Percentiles rank a stretch among this genome's conserved stretches.
Evolutionary conservation across 108 stramenopile genomes (phyloP).

Genomic region (Nitzschia sp.): DNA sequence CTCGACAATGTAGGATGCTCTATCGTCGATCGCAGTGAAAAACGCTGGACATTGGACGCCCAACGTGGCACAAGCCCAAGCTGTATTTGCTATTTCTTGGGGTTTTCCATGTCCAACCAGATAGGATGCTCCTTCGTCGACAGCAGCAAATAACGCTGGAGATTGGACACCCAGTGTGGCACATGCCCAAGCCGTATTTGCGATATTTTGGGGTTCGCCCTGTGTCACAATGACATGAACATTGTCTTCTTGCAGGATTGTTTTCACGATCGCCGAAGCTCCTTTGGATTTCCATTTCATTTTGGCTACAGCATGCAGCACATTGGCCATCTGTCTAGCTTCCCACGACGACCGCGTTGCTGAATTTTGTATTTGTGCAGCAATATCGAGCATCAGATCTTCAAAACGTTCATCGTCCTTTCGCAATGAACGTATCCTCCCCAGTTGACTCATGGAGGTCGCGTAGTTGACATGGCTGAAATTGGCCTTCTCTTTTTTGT

Average conservation of each 20-base stretch:
- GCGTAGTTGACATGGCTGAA: conserved; percentile 25
- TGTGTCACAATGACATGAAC: conserved; percentile 11
- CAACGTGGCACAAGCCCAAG: conserved; percentile 17
- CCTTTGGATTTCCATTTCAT: no score
- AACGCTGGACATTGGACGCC: neutral
- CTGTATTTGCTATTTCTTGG: conserved; percentile 14
- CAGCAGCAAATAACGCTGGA: conserved; percentile 6
- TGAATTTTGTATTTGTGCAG: neutral
- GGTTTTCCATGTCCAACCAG: conserved; percentile 8
- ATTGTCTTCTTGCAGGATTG: neutral
- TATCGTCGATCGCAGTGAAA: neutral
- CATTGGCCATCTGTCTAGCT: neutral
- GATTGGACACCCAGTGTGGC: neutral
- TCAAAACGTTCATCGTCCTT: conserved; percentile 9
- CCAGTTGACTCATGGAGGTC: conserved; percentile 18
- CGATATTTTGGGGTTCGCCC: conserved; percentile 19
- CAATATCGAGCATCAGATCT: neutral
- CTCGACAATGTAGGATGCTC: neutral
- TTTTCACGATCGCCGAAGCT: neutral
- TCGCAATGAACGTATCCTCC: conserved; percentile 9
- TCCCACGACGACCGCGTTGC: neutral
- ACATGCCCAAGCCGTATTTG: conserved; percentile 29
- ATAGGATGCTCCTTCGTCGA: conserved; percentile 14
- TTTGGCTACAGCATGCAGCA: conserved; percentile 25
- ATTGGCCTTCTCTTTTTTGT: neutral